Base-by-base conservation (phyloP, 2,329 filamentous ascomycete species). In the Seiridium unicorne region DNA sequence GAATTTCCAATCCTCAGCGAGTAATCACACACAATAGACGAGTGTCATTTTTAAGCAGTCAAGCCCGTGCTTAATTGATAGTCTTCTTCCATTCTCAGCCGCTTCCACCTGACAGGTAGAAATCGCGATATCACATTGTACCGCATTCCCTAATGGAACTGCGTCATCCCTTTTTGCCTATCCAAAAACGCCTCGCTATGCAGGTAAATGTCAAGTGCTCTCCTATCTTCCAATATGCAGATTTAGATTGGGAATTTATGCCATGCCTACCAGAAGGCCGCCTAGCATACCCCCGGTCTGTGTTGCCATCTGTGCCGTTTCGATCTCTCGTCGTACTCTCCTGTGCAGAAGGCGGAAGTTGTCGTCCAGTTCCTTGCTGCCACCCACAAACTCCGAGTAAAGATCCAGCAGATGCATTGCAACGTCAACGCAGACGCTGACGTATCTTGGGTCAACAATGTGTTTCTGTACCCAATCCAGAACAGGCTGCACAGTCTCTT, bases 221-320 rank as follows among this genome's bases (percentile, higher is more conserved):
- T 35, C 48, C n/a, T 10, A 13, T 53, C 10, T 51, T 36, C 34
- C 9, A n/a, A 18, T 11, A 9, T 53, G 34, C 34, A 8, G 10
- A 49, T 9, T 36, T 11, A 53, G 34, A 5, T 5, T 4, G 34
- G 13, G 49, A 9, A 11, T 11, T 47, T 57, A 66, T 5, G 70
- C 69, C 55, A 70, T 69, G 7, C 79, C 81, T 57, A 83, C 80
- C 68, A 90, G 85, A 64, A 87, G 64, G 54, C 78, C 89, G 68
- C 94, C 91, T 64, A 98, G 77, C 93, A 98, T 97, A 2, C 94
- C 95, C 65, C 85, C 85, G 9, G 92, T 93, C 76, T 90, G 87
- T 67, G 86, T 89, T 2, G 94, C 93, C 70, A 90, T 83, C 76
- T 97, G 91, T 31, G 92, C 91, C 69, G 89, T 87, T 74, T 96